Percentiles rank a stretch among this genome's conserved stretches.
phyloP scores from a whole-genome alignment of 2,329 filamentous ascomycete genomes.

The Alternaria triticina region DNA sequence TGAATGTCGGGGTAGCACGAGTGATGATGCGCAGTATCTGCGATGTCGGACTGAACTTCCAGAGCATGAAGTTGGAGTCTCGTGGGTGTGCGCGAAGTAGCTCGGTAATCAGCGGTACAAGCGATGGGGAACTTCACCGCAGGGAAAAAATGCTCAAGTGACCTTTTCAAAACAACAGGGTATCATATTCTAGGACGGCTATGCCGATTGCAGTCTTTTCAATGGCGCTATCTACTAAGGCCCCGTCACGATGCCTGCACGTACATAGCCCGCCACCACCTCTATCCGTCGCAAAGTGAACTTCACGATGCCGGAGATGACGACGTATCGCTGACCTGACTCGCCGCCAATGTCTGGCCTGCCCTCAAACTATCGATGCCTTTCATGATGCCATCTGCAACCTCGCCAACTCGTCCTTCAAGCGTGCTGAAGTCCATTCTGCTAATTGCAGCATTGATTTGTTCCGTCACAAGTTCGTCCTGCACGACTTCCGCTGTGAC shows the following conservation, averaged over 20 bases:
- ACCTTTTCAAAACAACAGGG: slow-evolving; percentile 21
- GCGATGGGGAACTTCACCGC: slow-evolving; percentile 17
- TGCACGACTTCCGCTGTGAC: slow-evolving; percentile 78
- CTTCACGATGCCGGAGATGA: slow-evolving; percentile 6
- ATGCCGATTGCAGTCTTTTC: slow-evolving; percentile 2
- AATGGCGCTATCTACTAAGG: slow-evolving; percentile 8
- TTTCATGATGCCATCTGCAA: slow-evolving; percentile 44
- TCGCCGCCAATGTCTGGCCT: slow-evolving; percentile 8
- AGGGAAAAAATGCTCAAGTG: slow-evolving; percentile 27
- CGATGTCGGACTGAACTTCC: slow-evolving; percentile 1
- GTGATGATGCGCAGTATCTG: neutral
- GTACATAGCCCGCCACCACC: slow-evolving; percentile 28
- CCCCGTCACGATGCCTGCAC: slow-evolving; percentile 17
- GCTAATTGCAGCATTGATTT: slow-evolving; percentile 70
- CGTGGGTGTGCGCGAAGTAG: neutral
- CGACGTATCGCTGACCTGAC: neutral
- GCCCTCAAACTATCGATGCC: slow-evolving; percentile 37
- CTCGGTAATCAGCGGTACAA: slow-evolving; percentile 32
- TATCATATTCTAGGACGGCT: slow-evolving; percentile 22
- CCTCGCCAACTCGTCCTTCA: slow-evolving; percentile 66
- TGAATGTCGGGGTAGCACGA: neutral
- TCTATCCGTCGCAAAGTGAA: slow-evolving; percentile 28
- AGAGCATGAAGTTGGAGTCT: neutral
- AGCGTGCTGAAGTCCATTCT: slow-evolving; percentile 69
- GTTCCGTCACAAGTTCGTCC: slow-evolving; percentile 75